A percentile compares a stretch with the other conserved stretches of the same genome.
phyloP scores from a whole-genome alignment of 2,329 filamentous ascomycete genomes.

The Xylogone sp. region DNA sequence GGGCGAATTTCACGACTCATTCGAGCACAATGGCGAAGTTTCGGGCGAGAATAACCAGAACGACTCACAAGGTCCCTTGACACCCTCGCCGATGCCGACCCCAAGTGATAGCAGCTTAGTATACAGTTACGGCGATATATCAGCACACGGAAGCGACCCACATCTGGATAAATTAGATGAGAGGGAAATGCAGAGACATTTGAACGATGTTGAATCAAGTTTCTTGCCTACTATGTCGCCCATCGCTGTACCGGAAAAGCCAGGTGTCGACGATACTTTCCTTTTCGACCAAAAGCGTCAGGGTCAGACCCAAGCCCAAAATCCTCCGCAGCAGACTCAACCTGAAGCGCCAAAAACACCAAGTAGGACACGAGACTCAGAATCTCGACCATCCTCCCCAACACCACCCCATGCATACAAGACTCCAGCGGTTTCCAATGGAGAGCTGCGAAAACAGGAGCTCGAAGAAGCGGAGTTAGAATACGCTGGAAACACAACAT shows the following conservation, averaged over 20 bases:
- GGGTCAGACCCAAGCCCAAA: slow-evolving; percentile 26
- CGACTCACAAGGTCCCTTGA: slow-evolving; percentile 18
- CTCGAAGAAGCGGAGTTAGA: slow-evolving; percentile 7
- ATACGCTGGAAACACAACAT: slow-evolving; percentile 38
- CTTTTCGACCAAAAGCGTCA: slow-evolving; percentile 44
- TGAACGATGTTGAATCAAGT: slow-evolving; percentile 63
- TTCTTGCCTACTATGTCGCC: slow-evolving; percentile 58
- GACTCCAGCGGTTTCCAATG: slow-evolving; percentile 14
- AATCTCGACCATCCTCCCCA: slow-evolving; percentile 13
- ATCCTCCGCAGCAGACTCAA: no score
- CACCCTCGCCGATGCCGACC: slow-evolving; percentile 20
- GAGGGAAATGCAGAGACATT: slow-evolving; percentile 36
- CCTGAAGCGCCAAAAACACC: slow-evolving; percentile 1
- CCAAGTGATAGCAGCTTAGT: slow-evolving; percentile 24
- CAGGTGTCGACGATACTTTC: slow-evolving; percentile 54
- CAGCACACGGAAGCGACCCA: slow-evolving; percentile 15
- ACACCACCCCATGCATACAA: slow-evolving; percentile 23
- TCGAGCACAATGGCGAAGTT: slow-evolving; percentile 12
- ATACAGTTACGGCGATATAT: slow-evolving; percentile 22
- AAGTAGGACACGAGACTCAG: slow-evolving; percentile 7
- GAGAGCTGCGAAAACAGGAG: neutral
- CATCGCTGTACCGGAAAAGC: slow-evolving; percentile 39
- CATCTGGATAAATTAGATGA: slow-evolving; percentile 25
- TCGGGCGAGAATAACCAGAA: slow-evolving; percentile 14
- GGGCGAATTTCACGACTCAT: slow-evolving; percentile 19